Evolutionary conservation across 306 rosid genomes (phyloP).

Genomic region (Glycine latifolia): DNA sequence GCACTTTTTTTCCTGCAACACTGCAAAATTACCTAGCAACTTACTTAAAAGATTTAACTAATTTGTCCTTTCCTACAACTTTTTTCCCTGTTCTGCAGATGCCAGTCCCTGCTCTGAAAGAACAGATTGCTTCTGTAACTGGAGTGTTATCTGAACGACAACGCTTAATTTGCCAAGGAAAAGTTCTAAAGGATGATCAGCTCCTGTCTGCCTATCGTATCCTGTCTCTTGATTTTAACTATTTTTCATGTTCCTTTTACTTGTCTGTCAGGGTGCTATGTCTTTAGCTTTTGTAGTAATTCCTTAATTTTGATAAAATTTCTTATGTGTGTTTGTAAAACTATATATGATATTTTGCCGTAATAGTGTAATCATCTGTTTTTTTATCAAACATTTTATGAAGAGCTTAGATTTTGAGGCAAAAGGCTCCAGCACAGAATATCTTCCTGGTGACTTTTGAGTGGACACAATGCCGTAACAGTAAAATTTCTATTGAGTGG

Average conservation of each 20-base stretch:
- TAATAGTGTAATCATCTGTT: not conserved
- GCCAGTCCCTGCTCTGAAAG: constrained; percentile 78
- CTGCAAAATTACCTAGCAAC: constrained; percentile 5
- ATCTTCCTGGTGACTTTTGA: no score
- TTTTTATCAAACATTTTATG: not conserved
- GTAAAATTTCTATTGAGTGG: not conserved
- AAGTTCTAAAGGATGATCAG: constrained; percentile 66
- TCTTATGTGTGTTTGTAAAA: not conserved
- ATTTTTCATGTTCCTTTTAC: constrained; percentile 1
- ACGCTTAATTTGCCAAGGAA: constrained; percentile 64
- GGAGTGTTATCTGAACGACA: constrained; percentile 63
- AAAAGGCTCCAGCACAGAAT: not conserved
- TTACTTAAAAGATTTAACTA: constrained; percentile 13
- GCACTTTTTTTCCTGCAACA: not conserved
- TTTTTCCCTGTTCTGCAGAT: constrained; percentile 65
- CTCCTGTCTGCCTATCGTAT: constrained; percentile 69
- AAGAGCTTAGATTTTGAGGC: constrained; percentile 31
- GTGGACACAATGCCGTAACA: not conserved
- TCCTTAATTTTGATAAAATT: constrained; percentile 27
- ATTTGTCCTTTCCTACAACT: constrained; percentile 1
- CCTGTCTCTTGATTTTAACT: constrained; percentile 48
- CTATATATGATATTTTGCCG: constrained; percentile 32
- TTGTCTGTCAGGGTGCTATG: constrained; percentile 28
- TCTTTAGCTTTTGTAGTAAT: constrained; percentile 22
- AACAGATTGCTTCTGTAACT: constrained; percentile 64